Base-by-base conservation (phyloP, 129 eudicot species). In the Flaveria linearis region DNA sequence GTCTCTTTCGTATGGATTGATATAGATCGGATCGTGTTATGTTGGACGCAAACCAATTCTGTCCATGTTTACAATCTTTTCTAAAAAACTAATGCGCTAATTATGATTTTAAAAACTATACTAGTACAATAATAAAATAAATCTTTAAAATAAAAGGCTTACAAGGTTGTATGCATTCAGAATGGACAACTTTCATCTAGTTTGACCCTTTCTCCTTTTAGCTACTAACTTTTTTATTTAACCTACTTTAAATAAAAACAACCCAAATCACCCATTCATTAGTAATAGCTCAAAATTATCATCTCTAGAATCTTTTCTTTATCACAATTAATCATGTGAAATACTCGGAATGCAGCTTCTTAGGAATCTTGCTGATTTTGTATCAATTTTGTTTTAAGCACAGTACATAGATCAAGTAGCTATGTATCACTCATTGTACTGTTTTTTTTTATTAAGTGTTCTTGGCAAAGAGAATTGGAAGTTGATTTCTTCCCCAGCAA, bases 391-490 rank as follows among this genome's bases (percentile, higher is more conserved):
- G 36, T 63, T 30, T 30, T 64, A 64, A 74, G 42, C 43, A 43
- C 62, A 42, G n/a, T n/a, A n/a, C n/a, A n/a, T n/a, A n/a, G n/a
- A n/a, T 33, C 41, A 76, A 64, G 73, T 65, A 9, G 22, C 52
- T 17, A 30, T 51, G 4, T 75, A 49, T 47, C n/a, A 15, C 41
- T 58, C 6, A 39, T 26, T 71, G 25, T 45, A 43, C 26, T 67
- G 14, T 68, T 66, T 22, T 57, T 22, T 69, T 36, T 45, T 76
- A 42, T 74, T 6, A 86, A 93, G 98, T 84, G 87, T 83, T 90
- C 95, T 47, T 90, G 96, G 96, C 86, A 67, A 88, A 93, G 80
- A 84, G 78, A 71, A 88, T 79, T 67, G 89, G 95, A 90, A 82
- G 92, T 81, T 74, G 85, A 93, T 53, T 86, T 89, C 79, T 67